A percentile compares a stretch with the other conserved stretches of the same genome.
These are phyloP conservation scores for Periconia sp. DNA, from an alignment of 2,329 filamentous ascomycete genomes.

Conservation along the genomic window DNA sequence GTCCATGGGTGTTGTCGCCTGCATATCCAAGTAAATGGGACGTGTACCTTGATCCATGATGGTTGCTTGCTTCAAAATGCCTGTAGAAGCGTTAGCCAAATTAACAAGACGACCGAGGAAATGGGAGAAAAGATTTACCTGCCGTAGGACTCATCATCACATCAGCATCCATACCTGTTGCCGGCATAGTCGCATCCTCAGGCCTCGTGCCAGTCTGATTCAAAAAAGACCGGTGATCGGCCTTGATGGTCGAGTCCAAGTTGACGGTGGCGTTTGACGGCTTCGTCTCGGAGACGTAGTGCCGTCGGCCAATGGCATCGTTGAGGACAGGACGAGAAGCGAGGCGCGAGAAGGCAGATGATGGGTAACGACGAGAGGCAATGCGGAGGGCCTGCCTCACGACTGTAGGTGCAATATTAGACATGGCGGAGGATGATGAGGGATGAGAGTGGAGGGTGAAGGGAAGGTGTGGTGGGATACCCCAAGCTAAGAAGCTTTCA, in stretches of 20 bases:
- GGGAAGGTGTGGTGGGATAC: background rate
- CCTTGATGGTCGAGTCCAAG: slow-evolving; percentile 79
- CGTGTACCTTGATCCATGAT: slow-evolving; percentile 90
- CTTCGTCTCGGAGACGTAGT: slow-evolving; percentile 84
- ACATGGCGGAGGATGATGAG: slow-evolving; percentile 41
- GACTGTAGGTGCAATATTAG: slow-evolving; percentile 61
- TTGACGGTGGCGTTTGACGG: slow-evolving; percentile 78
- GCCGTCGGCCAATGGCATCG: slow-evolving; percentile 51
- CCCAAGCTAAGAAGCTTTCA: background rate
- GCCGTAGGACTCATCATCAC: slow-evolving; percentile 81
- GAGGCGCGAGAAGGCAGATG: slow-evolving; percentile 43
- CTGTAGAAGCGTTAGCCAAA: slow-evolving; percentile 43
- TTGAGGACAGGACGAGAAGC: slow-evolving; percentile 45
- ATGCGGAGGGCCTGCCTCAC: slow-evolving; percentile 73
- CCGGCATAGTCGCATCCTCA: slow-evolving; percentile 61
- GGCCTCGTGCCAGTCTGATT: slow-evolving; percentile 58
- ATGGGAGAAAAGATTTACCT: slow-evolving; percentile 43
- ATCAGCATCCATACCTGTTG: slow-evolving; percentile 60
- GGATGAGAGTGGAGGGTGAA: slow-evolving; percentile 2
- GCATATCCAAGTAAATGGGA: slow-evolving; percentile 98
- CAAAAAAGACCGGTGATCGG: slow-evolving; percentile 80
- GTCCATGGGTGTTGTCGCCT: slow-evolving; percentile 93
- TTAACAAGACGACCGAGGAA: slow-evolving; percentile 1
- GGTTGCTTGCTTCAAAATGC: slow-evolving; percentile 86
- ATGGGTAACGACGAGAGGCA: slow-evolving; percentile 55